Conservation (phyloP, 2,329 filamentous ascomycete species). For the Paraconiothyrium sp. region DNA sequence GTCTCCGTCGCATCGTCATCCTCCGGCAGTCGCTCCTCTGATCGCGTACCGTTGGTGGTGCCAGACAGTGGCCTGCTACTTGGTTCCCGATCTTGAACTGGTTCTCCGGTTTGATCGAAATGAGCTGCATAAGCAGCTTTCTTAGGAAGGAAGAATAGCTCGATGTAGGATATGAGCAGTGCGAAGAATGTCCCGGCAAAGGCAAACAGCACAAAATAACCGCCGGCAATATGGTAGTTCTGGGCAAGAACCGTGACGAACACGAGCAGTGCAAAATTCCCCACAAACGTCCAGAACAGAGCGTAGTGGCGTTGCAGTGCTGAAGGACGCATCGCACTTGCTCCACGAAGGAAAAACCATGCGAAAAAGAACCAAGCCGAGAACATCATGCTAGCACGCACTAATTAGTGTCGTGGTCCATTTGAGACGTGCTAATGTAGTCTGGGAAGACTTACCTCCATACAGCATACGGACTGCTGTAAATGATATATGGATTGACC, state of each 20-base stretch:
- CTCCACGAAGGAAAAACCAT: constrained; percentile 83
- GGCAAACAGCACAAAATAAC: constrained; percentile 84
- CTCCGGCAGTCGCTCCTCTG: constrained; percentile 41
- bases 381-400: constrained; percentile 72
- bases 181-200: constrained; percentile 79
- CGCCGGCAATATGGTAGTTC: constrained; percentile 74
- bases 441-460: constrained; percentile 63
- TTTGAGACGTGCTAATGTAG: not conserved
- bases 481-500: constrained; percentile 88
- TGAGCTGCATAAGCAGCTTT: constrained; percentile 75
- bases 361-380: constrained; percentile 81
- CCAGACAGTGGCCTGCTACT: constrained; percentile 48
- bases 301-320: constrained; percentile 85
- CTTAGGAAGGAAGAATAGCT: constrained; percentile 76
- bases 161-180: constrained; percentile 77
- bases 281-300: constrained; percentile 82
- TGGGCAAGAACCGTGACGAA: constrained; percentile 79
- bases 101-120: constrained; percentile 46
- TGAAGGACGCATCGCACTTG: constrained; percentile 82
- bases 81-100: constrained; percentile 36
- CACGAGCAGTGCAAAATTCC: constrained; percentile 78
- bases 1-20: constrained; percentile 62
- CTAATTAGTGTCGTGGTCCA: constrained; percentile 16
- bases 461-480: constrained; percentile 86
- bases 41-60: constrained; percentile 40